Evolutionary conservation across 495 filamentous ascomycete species (phyloP), one percentile per base, ranked within the genome.

Genomic region (Acidomyces sp.): DNA sequence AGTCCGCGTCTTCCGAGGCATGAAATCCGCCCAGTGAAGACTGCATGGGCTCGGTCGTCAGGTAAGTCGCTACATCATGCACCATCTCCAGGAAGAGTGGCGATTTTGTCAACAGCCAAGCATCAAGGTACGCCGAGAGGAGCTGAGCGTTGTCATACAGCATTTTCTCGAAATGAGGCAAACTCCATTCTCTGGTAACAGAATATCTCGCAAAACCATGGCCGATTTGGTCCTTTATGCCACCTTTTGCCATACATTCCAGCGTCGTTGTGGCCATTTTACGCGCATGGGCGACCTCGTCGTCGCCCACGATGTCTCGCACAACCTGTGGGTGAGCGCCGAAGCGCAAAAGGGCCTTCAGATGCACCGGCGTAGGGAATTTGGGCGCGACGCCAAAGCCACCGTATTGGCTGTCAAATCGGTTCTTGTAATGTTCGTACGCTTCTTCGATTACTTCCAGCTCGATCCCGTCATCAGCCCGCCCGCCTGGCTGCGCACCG

Each of bases 91-190:
- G 71, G 33, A 93, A 66, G 54, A 88, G 80, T 15, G 69, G 60
- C 24, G 81, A 72, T 41, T 72, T 67, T 7, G 75, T 78, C 4
- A 81, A 62, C 9, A 86, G 69, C 65, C 85, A 96, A 0, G 81
- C 88, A 54, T 96, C 88, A 4, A 93, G 68, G 54, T 92, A 97
- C 17, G 85, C 71, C 45, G 81, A 72, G 11, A 97, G 61, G 10
- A 97, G 72, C 46, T 95, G 80, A 6, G 81, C 84, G 49, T 97
- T 88, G 55, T 96, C 92, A 41, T 88, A 87, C 2, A 95, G 73
- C 84, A 97, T 93, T 69, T 97, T 97, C 62, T 97, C 90, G 54
- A 97, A 97, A 54, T 93, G 87, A 18, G 90, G 90, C 28, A 97
- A 60, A 39, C 73, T 77, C 90, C 90, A 97, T 58, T 95, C 80